Conservation (phyloP, 352 stramenopile genomes). For the Pythium aristosporum region DNA sequence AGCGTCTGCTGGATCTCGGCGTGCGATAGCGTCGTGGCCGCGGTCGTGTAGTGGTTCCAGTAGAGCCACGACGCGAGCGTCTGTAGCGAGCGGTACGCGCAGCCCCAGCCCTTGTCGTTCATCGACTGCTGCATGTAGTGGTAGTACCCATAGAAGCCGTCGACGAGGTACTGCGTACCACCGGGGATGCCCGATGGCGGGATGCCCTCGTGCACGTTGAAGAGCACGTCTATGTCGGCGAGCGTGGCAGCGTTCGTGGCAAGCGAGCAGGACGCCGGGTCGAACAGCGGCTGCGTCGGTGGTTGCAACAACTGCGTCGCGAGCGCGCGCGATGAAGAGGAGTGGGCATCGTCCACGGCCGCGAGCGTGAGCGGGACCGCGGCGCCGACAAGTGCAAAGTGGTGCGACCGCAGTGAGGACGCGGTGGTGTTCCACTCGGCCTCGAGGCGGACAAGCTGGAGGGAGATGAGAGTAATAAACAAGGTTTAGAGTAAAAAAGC, state of each 20-base stretch:
- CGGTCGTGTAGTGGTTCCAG: constrained; percentile 61
- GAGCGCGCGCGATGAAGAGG: background rate
- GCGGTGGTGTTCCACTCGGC: background rate
- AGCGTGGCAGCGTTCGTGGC: constrained; percentile 34
- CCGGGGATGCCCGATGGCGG: constrained; percentile 35
- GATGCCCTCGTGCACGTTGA: constrained; percentile 75
- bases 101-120: constrained; percentile 89
- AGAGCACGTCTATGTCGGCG: constrained; percentile 43
- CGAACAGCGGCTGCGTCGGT: constrained; percentile 42
- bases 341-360: background rate
- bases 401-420: constrained; percentile 30
- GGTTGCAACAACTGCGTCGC: constrained; percentile 40
- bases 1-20: constrained; percentile 75
- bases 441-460: constrained; percentile 6
- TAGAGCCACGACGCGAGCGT: constrained; percentile 81
- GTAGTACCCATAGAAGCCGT: constrained; percentile 83
- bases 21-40: constrained; percentile 43
- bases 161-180: constrained; percentile 48
- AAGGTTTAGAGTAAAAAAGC: no score
- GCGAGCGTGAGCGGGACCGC: constrained; percentile 49
- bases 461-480: no score
- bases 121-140: constrained; percentile 82
- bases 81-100: constrained; percentile 85
- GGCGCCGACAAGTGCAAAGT: constrained; percentile 48
- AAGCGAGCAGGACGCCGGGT: constrained; percentile 39